phyloP scores from a whole-genome alignment of 495 filamentous ascomycete genomes.

The Penicilliopsis zonata region DNA sequence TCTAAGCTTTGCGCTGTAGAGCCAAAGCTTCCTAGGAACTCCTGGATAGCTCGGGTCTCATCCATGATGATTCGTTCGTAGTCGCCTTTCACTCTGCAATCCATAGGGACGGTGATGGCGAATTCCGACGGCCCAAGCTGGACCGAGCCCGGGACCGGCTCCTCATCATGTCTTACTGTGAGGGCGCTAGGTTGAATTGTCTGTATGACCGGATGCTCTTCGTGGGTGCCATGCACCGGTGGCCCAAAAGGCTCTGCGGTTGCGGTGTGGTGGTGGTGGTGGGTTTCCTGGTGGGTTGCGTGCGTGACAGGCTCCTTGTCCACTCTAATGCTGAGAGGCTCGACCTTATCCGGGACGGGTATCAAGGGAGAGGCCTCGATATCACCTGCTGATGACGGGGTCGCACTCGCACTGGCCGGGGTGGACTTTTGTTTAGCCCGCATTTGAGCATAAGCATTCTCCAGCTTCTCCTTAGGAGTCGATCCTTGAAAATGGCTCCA shows the following conservation, averaged over 20 bases:
- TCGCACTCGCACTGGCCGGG: constrained; percentile 14
- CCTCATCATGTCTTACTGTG: constrained; percentile 17
- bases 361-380: constrained; percentile 21
- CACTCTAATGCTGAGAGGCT: constrained; percentile 26
- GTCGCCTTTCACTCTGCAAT: constrained; percentile 31
- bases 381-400: constrained; percentile 32
- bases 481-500: constrained; percentile 17
- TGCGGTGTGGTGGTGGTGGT: too few relatives aligned
- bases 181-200: constrained; percentile 34
- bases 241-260: constrained; percentile 13
- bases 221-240: constrained; percentile 7
- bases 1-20: constrained; percentile 5
- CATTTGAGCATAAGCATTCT: constrained; percentile 16
- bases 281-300: constrained; percentile 10
- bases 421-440: constrained; percentile 4
- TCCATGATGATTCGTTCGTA: constrained; percentile 24
- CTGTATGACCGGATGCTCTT: constrained; percentile 11
- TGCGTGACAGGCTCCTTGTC: constrained; percentile 14
- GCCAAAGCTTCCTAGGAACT: constrained; percentile 13
- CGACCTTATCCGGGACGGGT: constrained; percentile 17
- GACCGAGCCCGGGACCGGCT: constrained; percentile 23
- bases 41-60: constrained; percentile 13
- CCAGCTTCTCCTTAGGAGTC: constrained; percentile 19
- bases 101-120: constrained; percentile 33
- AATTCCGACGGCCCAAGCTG: constrained; percentile 31